Evolutionary conservation across 1,284 basidiomycete species (phyloP), one percentile per base, ranked within the genome.

Genomic region (Agroathelia rolfsii): DNA sequence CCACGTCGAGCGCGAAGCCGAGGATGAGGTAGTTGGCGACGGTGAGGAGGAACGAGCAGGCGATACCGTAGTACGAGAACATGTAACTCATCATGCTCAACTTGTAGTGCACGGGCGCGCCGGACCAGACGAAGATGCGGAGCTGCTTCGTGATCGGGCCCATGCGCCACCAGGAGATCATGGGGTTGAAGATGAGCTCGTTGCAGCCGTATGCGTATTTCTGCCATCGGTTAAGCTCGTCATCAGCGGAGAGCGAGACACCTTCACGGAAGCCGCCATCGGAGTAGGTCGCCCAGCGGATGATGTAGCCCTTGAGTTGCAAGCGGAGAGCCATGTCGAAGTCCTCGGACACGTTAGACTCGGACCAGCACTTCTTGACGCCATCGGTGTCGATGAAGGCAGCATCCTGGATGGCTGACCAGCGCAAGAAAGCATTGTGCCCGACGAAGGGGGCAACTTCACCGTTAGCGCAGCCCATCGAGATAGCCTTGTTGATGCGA

Each of bases 391-490:
- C 85, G 26, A 79, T 51, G 41, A 81, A 82, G 6, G 77, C 66
- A 3, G 76, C 80, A 37, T 88, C 85, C 50, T 90, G 86, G 5
- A 89, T 58, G 2, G 86, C 86, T 4, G 69, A 69, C 86, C 87
- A 90, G 10, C 85, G 72, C 22, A 90, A 61, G 59, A 88, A 89
- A 2, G 85, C 86, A 39, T 90, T 89, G 55, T 90, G 87, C 0
- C 87, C 87, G 40, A 90, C 82, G 47, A 89, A 89, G 1, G 85
- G 85, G 1, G 86, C 81, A 17, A 81, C 73, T 55, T 87, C 84
- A 26, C 82, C 85, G 44, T 83, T 86, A 4, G 72, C 76, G 39
- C 74, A 77, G 16, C 72, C 72, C 63, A 82, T 69, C 0, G 80
- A 79, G 39, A 88, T 88, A 44, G 69, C 76, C 46, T 65, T 66